Evolutionary conservation across 345 rosid genomes (phyloP).

Genomic region (Aquilaria sinensis): DNA sequence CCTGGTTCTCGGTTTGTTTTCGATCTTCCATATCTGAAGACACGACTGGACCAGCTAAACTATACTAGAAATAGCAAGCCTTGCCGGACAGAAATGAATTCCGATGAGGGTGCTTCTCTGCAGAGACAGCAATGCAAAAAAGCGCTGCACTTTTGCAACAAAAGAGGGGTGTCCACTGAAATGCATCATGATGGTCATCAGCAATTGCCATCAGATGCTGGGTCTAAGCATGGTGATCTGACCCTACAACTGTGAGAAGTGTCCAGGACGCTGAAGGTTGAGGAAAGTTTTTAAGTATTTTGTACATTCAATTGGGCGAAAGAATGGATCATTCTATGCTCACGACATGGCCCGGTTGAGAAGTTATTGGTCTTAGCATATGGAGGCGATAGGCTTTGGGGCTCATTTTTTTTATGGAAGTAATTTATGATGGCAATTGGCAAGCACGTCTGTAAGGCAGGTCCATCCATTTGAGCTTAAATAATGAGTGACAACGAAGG

Average conservation of each 20-base stretch:
- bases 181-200: constrained; percentile 12
- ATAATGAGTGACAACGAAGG: no score
- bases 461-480: no score
- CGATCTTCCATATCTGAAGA: constrained; percentile 32
- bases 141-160: neutral
- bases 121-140: constrained; percentile 9
- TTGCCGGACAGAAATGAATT: constrained; percentile 2
- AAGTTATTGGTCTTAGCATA: no score
- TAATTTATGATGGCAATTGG: no score
- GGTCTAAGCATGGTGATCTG: constrained; percentile 14
- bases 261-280: neutral
- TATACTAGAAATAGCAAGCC: constrained; percentile 9
- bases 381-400: no score
- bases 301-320: no score
- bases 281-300: no score
- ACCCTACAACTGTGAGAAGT: constrained; percentile 24
- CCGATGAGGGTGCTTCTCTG: constrained; percentile 5
- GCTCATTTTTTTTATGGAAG: no score
- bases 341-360: no score
- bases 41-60: constrained; percentile 29
- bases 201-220: constrained; percentile 18
- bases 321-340: no score
- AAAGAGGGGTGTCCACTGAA: neutral
- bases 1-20: constrained; percentile 22
- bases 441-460: no score